These are phyloP conservation scores for Lasiosphaeris hirsuta DNA, from an alignment of 495 filamentous ascomycete species.

Conservation along the genomic window DNA sequence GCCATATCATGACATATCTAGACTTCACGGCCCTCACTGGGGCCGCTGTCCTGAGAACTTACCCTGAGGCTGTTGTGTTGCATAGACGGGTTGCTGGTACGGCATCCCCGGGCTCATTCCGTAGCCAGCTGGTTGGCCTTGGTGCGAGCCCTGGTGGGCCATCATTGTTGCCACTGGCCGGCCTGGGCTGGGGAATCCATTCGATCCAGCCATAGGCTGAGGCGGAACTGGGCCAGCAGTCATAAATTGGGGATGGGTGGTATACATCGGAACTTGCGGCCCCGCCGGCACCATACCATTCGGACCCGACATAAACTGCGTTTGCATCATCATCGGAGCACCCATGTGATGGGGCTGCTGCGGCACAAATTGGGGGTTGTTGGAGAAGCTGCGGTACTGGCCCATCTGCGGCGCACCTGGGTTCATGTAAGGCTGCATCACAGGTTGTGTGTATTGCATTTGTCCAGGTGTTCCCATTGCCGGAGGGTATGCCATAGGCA, in stretches of 20 bases:
- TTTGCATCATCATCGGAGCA: constrained; percentile 76
- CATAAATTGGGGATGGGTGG: constrained; percentile 60
- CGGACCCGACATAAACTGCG: constrained; percentile 53
- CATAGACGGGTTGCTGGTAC: constrained; percentile 65
- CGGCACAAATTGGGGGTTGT: constrained; percentile 63
- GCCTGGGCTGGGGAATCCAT: constrained; percentile 80
- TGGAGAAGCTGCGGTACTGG: constrained; percentile 51
- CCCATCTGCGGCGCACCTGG: constrained; percentile 59
- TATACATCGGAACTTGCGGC: constrained; percentile 71
- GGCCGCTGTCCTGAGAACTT: constrained; percentile 46
- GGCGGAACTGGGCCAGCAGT: constrained; percentile 58
- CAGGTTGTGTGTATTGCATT: constrained; percentile 67
- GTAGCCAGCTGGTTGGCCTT: constrained; percentile 63
- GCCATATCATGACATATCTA: not conserved
- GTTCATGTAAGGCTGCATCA: constrained; percentile 67
- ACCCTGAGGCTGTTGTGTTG: constrained; percentile 63
- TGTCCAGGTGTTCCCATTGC: constrained; percentile 66
- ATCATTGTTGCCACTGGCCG: constrained; percentile 80
- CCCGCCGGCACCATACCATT: constrained; percentile 58
- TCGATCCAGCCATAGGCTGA: constrained; percentile 57
- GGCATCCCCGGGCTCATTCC: constrained; percentile 64
- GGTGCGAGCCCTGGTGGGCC: constrained; percentile 65
- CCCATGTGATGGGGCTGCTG: constrained; percentile 63
- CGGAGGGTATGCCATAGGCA: constrained; percentile 66
- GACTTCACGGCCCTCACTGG: constrained; percentile 21